Evolutionary conservation across 176 grass and related monocot species (phyloP), one percentile per base, ranked within the genome.

Genomic region (Typha latifolia): DNA sequence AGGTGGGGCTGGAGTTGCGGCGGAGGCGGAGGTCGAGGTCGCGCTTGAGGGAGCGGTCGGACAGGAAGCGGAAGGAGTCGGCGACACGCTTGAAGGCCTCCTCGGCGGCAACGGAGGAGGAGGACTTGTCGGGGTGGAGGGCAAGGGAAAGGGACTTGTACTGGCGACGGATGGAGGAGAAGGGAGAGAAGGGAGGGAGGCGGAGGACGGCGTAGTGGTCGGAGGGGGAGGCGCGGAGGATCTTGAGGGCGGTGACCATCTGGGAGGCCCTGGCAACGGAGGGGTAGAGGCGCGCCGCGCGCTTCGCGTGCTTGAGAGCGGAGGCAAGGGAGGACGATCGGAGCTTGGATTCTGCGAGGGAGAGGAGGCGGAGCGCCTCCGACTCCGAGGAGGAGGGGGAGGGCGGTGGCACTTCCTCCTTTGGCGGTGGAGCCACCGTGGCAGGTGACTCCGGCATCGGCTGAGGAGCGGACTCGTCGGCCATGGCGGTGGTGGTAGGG

Each of bases 111-210:
- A 51, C 71, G 3, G 71, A 32, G 48, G 66, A 31, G 53, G 76
- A 66, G 14, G 19, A 47, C 6, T 69, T 68, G 72, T 63, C 71
- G 12, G 63, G 57, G 66, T 84, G 75, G 37, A 96, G 78, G 73
- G 82, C 74, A 47, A 85, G 79, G 37, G 78, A 64, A 32, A 96
- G 80, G 29, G 85, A 81, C 72, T 89, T 96, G 82, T 80, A 96
- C 61, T 85, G 82, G 68, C 83, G 83, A 48, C 78, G 82, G 16
- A 92, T 27, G 47, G 29, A 21, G 13, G 48, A 57, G 15, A 77
- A n/a, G 0, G 72, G 48, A 14, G 82, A 67, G 62, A 49, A 67
- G 0, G 62, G 66, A 2, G 66, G 61, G 49, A 96, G 69, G 14
- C 84, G 78, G 57, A 96, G 85, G 14, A 64, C 65, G 47, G 77